These are phyloP conservation scores for Paraphoma sp. DNA, from an alignment of 2,329 filamentous ascomycete genomes.

Conservation along the genomic window DNA sequence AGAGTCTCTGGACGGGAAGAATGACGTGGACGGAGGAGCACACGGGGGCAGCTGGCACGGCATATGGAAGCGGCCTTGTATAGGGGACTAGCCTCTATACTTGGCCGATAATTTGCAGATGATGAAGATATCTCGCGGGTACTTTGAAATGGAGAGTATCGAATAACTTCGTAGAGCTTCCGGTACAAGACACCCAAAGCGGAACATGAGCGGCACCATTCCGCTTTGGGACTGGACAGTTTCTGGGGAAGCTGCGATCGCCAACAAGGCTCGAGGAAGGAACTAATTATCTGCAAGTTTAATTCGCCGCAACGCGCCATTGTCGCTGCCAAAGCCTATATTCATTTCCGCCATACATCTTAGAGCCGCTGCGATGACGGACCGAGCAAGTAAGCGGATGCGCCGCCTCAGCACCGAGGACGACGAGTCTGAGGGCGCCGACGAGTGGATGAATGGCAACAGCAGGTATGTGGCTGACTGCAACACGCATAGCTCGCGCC, in stretches of 20 bases:
- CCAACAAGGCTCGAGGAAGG: conserved; percentile 12
- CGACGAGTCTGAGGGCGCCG: conserved; percentile 41
- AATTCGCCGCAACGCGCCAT: conserved; percentile 8
- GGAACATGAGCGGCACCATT: conserved; percentile 4
- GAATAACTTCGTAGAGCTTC: too few relatives aligned
- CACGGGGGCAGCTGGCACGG: too few relatives aligned
- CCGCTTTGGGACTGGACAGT: conserved; percentile 1
- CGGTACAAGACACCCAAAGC: background rate
- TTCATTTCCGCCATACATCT: background rate
- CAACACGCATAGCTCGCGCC: conserved; percentile 30
- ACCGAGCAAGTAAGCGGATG: conserved; percentile 47
- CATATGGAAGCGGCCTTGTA: too few relatives aligned
- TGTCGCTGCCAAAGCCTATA: background rate
- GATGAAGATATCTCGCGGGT: too few relatives aligned
- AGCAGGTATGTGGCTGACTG: conserved; percentile 43
- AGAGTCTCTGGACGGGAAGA: too few relatives aligned
- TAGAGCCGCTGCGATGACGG: conserved; percentile 25
- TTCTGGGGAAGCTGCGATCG: conserved; percentile 16
- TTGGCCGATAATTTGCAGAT: too few relatives aligned
- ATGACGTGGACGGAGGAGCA: too few relatives aligned
- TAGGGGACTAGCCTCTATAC: too few relatives aligned
- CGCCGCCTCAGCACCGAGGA: conserved; percentile 50
- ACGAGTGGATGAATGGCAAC: conserved; percentile 43
- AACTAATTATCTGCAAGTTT: conserved; percentile 5
- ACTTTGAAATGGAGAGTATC: background rate